A percentile compares a stretch with the other conserved stretches of the same genome.
Evolutionary conservation across 805 yeast species (phyloP).

Genomic region (Nakazawaea laoshanensis): DNA sequence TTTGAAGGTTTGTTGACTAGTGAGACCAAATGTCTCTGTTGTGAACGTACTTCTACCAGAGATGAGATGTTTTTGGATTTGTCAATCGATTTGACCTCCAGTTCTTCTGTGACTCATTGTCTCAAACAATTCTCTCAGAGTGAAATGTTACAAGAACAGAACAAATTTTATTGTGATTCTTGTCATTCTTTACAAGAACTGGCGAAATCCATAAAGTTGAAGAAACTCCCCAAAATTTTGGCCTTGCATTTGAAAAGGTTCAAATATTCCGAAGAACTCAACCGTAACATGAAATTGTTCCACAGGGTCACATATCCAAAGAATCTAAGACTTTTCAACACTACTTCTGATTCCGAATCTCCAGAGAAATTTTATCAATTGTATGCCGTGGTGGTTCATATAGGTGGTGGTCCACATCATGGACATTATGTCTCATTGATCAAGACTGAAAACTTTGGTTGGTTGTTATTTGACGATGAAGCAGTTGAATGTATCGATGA

Average conservation of each 20-base stretch:
- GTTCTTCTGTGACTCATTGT: slow-evolving; percentile 69
- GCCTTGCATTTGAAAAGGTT: slow-evolving; percentile 86
- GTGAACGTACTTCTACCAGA: slow-evolving; percentile 74
- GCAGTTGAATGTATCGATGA: slow-evolving; percentile 86
- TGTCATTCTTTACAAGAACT: slow-evolving; percentile 93
- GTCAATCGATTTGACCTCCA: slow-evolving; percentile 72
- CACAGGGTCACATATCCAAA: slow-evolving; percentile 79
- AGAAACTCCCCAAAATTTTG: slow-evolving; percentile 66
- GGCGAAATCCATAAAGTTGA: slow-evolving; percentile 77
- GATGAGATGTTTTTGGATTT: slow-evolving; percentile 85
- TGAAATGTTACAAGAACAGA: slow-evolving; percentile 78
- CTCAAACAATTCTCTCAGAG: slow-evolving; percentile 75
- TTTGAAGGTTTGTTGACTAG: slow-evolving; percentile 84
- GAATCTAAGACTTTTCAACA: slow-evolving; percentile 58
- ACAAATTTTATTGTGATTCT: slow-evolving; percentile 87
- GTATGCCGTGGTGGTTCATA: slow-evolving; percentile 82
- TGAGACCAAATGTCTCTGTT: slow-evolving; percentile 82
- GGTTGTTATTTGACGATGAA: slow-evolving; percentile 95
- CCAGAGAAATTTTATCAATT: slow-evolving; percentile 67
- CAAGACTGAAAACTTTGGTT: slow-evolving; percentile 68
- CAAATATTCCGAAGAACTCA: slow-evolving; percentile 79
- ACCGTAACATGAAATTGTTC: slow-evolving; percentile 77
- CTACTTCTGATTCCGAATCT: slow-evolving; percentile 45
- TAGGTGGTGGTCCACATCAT: slow-evolving; percentile 97
- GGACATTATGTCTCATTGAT: slow-evolving; percentile 92